Percentiles rank a stretch among this genome's conserved stretches.
phyloP scores from a whole-genome alignment of 306 rosid species.

The Quercus gilva region DNA sequence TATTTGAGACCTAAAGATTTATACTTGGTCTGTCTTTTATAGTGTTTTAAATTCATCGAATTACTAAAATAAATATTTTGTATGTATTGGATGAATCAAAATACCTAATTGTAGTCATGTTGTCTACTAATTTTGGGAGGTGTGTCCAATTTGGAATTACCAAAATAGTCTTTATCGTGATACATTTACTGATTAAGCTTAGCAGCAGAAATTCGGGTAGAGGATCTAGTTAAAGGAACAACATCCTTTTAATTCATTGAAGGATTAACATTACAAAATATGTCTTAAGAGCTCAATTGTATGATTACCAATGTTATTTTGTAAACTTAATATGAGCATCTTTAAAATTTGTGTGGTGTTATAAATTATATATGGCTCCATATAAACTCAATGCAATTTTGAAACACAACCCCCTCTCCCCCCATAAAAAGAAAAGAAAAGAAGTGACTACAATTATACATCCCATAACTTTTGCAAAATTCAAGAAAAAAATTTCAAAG shows the following conservation, averaged over 20 bases:
- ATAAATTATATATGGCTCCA: no score
- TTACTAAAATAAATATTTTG: slow-evolving; percentile 45
- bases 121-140: slow-evolving; percentile 59
- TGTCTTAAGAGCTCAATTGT: no score
- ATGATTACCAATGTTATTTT: no score
- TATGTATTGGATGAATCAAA: slow-evolving; percentile 62
- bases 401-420: no score
- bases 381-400: no score
- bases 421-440: not conserved
- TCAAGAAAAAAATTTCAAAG: not conserved
- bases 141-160: slow-evolving; percentile 47
- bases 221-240: slow-evolving; percentile 8
- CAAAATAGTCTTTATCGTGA: slow-evolving; percentile 27
- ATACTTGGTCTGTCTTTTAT: slow-evolving; percentile 31
- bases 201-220: slow-evolving; percentile 43
- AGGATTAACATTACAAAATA: not conserved
- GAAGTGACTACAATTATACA: not conserved
- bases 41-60: slow-evolving; percentile 42
- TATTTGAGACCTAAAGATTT: slow-evolving; percentile 11
- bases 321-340: no score
- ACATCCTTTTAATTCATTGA: not conserved
- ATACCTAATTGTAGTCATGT: slow-evolving; percentile 64
- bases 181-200: slow-evolving; percentile 29
- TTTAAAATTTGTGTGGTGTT: no score
- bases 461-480: not conserved